phyloP scores from a whole-genome alignment of 148 eudicot genomes.

The Vaccinium corymbosum region DNA sequence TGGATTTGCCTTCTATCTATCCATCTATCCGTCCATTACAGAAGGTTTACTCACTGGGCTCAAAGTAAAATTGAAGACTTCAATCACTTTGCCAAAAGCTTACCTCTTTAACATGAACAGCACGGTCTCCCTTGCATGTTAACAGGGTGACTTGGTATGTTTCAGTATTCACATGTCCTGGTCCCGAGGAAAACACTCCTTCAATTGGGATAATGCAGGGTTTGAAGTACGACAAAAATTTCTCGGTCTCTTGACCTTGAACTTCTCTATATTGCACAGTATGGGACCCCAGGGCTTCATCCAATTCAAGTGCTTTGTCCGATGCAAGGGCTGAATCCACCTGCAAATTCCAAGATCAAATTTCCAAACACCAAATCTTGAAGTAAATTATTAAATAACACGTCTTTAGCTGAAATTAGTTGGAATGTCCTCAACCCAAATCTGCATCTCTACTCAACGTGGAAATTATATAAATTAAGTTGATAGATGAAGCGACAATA shows the following conservation, averaged over 20 bases:
- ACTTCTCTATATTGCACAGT: slow-evolving; percentile 76
- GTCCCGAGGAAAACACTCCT: slow-evolving; percentile 54
- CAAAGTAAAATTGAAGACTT: neutral
- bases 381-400: neutral
- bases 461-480: neutral
- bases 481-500: slow-evolving; percentile 1
- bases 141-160: slow-evolving; percentile 48
- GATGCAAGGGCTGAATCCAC: slow-evolving; percentile 52
- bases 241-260: slow-evolving; percentile 76
- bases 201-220: slow-evolving; percentile 74
- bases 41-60: neutral
- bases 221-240: slow-evolving; percentile 72
- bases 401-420: slow-evolving; percentile 1
- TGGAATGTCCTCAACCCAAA: neutral
- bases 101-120: slow-evolving; percentile 72
- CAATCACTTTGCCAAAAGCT: slow-evolving; percentile 10
- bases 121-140: slow-evolving; percentile 66
- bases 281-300: slow-evolving; percentile 61
- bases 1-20: neutral
- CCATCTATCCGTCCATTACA: too few relatives aligned
- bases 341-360: slow-evolving; percentile 24
- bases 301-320: slow-evolving; percentile 68
- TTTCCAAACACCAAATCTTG: neutral
- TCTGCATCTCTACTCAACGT: neutral
- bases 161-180: slow-evolving; percentile 35